Conservation (phyloP, 805 yeast species). For the Nakazawaea populi region DNA sequence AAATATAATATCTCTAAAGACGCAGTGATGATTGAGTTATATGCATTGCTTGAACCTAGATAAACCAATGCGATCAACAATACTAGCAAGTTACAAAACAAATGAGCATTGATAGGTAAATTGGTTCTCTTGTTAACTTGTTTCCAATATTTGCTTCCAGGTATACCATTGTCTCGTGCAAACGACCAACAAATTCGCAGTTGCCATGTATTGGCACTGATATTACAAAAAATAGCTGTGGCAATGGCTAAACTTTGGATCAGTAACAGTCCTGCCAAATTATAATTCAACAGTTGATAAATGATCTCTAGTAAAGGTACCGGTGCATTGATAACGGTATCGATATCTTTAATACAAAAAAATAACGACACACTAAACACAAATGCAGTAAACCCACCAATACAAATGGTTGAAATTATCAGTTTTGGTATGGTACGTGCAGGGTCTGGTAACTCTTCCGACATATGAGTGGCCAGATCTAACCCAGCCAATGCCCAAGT, state of each 20-base stretch:
- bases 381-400: constrained; percentile 24
- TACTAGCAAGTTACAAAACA: constrained; percentile 5
- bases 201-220: constrained; percentile 10
- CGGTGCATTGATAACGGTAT: constrained; percentile 13
- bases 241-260: constrained; percentile 10
- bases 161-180: constrained; percentile 10
- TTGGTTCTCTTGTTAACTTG: constrained; percentile 10
- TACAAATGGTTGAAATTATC: constrained; percentile 21
- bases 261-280: constrained; percentile 11
- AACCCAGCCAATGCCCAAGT: constrained; percentile 15
- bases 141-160: constrained; percentile 8
- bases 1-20: constrained; percentile 21
- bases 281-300: constrained; percentile 12
- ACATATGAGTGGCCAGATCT: constrained; percentile 27
- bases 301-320: constrained; percentile 14
- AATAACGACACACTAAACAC: constrained; percentile 23
- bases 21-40: constrained; percentile 16
- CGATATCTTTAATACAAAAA: constrained; percentile 20
- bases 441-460: constrained; percentile 25
- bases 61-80: constrained; percentile 2
- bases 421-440: constrained; percentile 24
- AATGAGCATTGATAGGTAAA: constrained; percentile 19
- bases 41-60: constrained; percentile 11
- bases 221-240: constrained; percentile 5
- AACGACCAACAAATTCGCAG: constrained; percentile 7